Base-by-base conservation (phyloP, 495 filamentous ascomycete species). In the Talaromyces nanjingensis region DNA sequence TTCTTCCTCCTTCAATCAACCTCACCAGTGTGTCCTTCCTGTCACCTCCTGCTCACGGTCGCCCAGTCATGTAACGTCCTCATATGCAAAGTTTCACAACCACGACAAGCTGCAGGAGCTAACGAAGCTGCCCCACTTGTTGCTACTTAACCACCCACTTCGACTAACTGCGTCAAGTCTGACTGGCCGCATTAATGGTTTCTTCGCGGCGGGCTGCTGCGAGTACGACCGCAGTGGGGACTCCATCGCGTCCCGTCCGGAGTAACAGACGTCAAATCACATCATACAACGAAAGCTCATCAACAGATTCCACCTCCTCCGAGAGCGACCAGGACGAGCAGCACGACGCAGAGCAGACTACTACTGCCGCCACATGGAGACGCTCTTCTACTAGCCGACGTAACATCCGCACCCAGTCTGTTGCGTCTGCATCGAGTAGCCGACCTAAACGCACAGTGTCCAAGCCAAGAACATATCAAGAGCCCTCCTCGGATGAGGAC, bases 201-300 rank as follows among this genome's bases (percentile, higher is more conserved):
- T 62, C 60, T 54, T 49, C 60, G n/a, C 25, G 22, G 31, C 56
- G 31, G 1, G 24, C 16, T n/a, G 25, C 60, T 24, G 60, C 53
- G 53, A 56, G 53, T 14, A 29, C 53, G 7, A 29, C 60, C 11
- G 62, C 55, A 49, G 55, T 54, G 62, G 62, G 24, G 52, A 57
- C 62, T n/a, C 55, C 64, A 27, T 70, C 73, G 56, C 72, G 72
- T 8, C 76, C 78, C n/a, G 59, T 77, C 42, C 77, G 78, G 25
- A 72, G 71, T 20, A 76, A 67, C 66, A 76, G 78, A 64, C 74
- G 71, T 2, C 69, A 68, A 54, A 72, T 79, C 20, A 58, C 70
- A 39, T 76, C 75, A 31, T 81, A 81, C 60, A 68, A 77, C 25
- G 78, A 81, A 69, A 74, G 71, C 53, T 69, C 70, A 16, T 73